Evolutionary conservation across 2,329 filamentous ascomycete genomes (phyloP), one percentile per base, ranked within the genome.

Genomic region (Pestalotiopsis sp.): DNA sequence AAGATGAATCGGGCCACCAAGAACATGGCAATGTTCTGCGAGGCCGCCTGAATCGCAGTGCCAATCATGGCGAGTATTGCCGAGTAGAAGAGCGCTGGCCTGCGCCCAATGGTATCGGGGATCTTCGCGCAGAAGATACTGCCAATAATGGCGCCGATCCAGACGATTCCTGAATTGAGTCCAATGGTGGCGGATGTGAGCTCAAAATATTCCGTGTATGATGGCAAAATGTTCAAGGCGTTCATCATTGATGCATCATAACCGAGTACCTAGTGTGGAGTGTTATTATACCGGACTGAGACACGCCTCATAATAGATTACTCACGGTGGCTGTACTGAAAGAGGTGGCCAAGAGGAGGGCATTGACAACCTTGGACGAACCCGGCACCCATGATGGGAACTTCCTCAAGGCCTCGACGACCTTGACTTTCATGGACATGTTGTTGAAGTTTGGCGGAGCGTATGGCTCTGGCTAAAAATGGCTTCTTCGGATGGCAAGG

Each of bases 141-240:
- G 9, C 70, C 68, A 10, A 73, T 64, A 30, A 71, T 71, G 17
- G 69, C 72, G n/a, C 77, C 76, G 1, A 77, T 69, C 38, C 72
- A 76, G 4, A 70, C 68, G 6, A 72, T 72, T 0, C 71, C 71
- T 3, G 75, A 75, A 68, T 79, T 79, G 38, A 79, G 67, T 5
- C 75, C 74, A 22, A 70, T 76, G 13, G 77, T 79, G 3, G 77
- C 73, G 0, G 76, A 79, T 11, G 69, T 75, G 13, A 80, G 70
- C n/a, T 71, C 38, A 66, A 80, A 80, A 66, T 79, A 80, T 9
- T 72, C 70, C 2, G 66, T 68, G 69, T 80, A 80, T 2, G 71
- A 70, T 7, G 75, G 73, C 74, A 80, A 73, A 20, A 78, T 75
- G 61, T 78, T 79, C 56, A 81, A 68, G 26, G 70, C 73, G 52